These are phyloP conservation scores for Cryptosporidium ubiquitum DNA, from an alignment of 169 alveolate species.

Conservation along the genomic window DNA sequence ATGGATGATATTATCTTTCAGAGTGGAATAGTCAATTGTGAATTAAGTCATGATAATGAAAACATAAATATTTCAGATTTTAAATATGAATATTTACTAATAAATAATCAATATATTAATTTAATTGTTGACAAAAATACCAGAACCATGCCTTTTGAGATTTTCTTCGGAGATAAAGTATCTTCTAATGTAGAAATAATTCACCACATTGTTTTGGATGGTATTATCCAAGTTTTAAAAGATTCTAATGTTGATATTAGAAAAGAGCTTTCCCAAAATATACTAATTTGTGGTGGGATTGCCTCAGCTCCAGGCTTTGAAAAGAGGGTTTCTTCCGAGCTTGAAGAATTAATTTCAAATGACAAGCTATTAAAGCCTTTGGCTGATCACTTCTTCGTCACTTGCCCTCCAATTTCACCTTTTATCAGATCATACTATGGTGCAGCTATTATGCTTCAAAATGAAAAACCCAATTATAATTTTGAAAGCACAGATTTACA, in stretches of 20 bases:
- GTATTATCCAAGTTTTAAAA: conserved; percentile 15
- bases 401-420: conserved; percentile 68
- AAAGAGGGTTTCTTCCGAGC: conserved; percentile 21
- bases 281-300: conserved; percentile 50
- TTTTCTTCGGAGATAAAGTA: conserved; percentile 44
- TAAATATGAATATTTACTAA: conserved; percentile 8
- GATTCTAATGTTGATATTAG: conserved; percentile 21
- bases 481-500: neutral
- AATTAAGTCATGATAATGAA: neutral
- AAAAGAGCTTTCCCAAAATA: conserved; percentile 61
- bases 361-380: conserved; percentile 4
- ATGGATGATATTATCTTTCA: conserved; percentile 56
- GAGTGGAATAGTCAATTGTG: conserved; percentile 32
- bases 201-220: conserved; percentile 41
- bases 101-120: neutral
- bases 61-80: conserved; percentile 6
- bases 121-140: conserved; percentile 15
- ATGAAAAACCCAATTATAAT: neutral
- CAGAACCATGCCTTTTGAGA: conserved; percentile 41
- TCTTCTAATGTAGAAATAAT: neutral
- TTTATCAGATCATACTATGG: conserved; percentile 57
- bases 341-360: neutral
- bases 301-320: conserved; percentile 58
- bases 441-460: conserved; percentile 13
- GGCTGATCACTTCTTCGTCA: conserved; percentile 5